Evolutionary conservation across 129 eudicot genomes (phyloP).

Genomic region (Chrysanthemum makinoi): DNA sequence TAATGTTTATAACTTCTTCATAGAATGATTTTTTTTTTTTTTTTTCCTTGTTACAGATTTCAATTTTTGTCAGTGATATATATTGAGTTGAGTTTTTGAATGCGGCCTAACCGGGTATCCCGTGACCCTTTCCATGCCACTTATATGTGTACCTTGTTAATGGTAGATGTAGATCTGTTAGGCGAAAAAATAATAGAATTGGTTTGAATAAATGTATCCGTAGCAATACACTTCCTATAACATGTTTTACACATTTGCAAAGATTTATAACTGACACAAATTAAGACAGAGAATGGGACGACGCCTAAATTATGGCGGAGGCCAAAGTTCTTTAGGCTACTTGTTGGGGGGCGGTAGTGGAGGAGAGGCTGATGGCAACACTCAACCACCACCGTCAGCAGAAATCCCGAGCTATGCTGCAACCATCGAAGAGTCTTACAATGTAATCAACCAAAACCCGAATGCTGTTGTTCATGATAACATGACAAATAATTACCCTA

Average conservation of each 20-base stretch:
- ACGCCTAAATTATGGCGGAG: constrained; percentile 77
- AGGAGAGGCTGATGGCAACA: background rate
- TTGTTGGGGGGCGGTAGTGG: constrained; percentile 38
- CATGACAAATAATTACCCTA: constrained; percentile 51
- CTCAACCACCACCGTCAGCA: constrained; percentile 38
- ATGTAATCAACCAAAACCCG: constrained; percentile 35
- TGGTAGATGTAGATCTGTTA: too few species aligned
- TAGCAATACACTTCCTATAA: too few species aligned
- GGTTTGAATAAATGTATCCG: background rate
- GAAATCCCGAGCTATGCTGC: constrained; percentile 26
- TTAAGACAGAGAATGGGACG: constrained; percentile 53
- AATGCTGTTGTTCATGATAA: constrained; percentile 28
- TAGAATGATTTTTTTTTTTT: background rate
- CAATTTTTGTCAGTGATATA: too few species aligned
- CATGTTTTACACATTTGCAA: too few species aligned
- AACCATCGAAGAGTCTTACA: constrained; percentile 17
- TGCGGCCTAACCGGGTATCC: too few species aligned
- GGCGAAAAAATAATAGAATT: too few species aligned
- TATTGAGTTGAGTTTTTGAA: too few species aligned
- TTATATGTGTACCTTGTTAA: too few species aligned
- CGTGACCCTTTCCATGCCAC: too few species aligned
- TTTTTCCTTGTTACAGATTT: background rate
- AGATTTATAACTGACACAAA: constrained; percentile 1
- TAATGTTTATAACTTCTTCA: background rate
- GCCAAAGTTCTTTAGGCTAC: constrained; percentile 78